Conservation (phyloP, 1,139 yeast species). For the Protomyces inundatus region DNA sequence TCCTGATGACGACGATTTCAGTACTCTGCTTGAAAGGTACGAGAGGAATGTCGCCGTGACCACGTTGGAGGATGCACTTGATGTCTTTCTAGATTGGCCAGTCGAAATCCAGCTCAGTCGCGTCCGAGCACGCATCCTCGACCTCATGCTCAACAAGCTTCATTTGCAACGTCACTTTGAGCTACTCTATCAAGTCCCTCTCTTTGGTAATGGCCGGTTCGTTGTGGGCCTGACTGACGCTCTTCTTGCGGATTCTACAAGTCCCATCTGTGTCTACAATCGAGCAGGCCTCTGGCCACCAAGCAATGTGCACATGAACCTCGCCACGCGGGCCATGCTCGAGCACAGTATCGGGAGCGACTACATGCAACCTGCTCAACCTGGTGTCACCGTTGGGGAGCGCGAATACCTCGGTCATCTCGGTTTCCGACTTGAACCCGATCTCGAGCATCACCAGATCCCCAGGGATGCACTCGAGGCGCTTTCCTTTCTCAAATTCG, state of each 20-base stretch:
- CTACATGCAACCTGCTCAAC: background rate
- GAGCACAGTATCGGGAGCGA: background rate
- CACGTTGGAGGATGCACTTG: background rate
- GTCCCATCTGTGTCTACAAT: background rate
- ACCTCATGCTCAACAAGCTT: conserved; percentile 9
- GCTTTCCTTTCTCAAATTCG: conserved; percentile 11
- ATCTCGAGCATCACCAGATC: background rate
- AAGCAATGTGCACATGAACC: conserved; percentile 1
- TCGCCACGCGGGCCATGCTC: conserved; percentile 13
- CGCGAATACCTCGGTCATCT: conserved; percentile 5
- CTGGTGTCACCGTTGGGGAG: background rate
- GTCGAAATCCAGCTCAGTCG: conserved; percentile 2
- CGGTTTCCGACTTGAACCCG: conserved; percentile 6
- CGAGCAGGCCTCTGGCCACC: conserved; percentile 16
- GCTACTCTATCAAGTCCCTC: conserved; percentile 8
- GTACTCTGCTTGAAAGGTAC: background rate
- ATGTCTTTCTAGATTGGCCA: conserved; percentile 3
- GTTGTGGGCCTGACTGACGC: background rate
- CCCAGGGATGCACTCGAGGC: conserved; percentile 12
- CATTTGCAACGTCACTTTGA: conserved; percentile 8
- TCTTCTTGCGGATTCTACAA: background rate
- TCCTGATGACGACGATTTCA: background rate
- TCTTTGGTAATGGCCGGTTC: conserved; percentile 7
- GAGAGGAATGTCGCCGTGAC: background rate
- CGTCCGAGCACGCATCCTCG: background rate